A percentile compares a stretch with the other conserved stretches of the same genome.
Evolutionary conservation across 2,329 filamentous ascomycete genomes (phyloP).

Genomic region (Nothophaeocryptopus gaeumannii): DNA sequence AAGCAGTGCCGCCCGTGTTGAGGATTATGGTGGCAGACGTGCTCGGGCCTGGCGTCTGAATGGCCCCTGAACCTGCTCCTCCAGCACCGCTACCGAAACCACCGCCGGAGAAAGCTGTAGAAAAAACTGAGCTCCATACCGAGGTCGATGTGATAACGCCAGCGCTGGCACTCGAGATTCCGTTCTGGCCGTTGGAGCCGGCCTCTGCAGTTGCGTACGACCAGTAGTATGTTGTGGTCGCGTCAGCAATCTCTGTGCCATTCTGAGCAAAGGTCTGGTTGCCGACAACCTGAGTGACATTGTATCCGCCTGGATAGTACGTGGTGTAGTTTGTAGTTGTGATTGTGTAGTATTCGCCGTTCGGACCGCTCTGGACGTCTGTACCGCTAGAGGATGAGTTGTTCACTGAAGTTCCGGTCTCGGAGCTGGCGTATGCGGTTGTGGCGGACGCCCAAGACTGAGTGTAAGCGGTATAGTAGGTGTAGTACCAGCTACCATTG

Average conservation of each 20-base stretch:
- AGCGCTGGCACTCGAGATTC: constrained; percentile 15
- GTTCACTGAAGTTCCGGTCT: constrained; percentile 19
- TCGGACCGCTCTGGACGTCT: constrained; percentile 8
- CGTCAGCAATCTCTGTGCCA: constrained; percentile 25
- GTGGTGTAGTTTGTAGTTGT: constrained; percentile 19
- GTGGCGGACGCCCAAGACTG: constrained; percentile 31
- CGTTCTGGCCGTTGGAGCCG: constrained; percentile 20
- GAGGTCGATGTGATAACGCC: constrained; percentile 24
- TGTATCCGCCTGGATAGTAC: constrained; percentile 21
- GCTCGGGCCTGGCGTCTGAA: constrained; percentile 16
- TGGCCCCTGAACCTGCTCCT: constrained; percentile 15
- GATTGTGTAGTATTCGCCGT: constrained; percentile 22
- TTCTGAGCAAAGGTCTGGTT: constrained; percentile 24
- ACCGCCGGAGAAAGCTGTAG: constrained; percentile 20
- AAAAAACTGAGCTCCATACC: constrained; percentile 19
- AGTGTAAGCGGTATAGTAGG: constrained; percentile 31
- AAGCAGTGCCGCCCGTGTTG: constrained; percentile 23
- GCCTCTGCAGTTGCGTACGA: constrained; percentile 25
- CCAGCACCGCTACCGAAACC: constrained; percentile 13
- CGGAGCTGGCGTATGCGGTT: constrained; percentile 26
- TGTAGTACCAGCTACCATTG: constrained; percentile 30
- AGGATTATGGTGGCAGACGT: constrained; percentile 17
- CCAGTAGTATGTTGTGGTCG: constrained; percentile 26
- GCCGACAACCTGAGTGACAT: constrained; percentile 24
- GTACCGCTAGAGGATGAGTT: constrained; percentile 20